Base-by-base conservation (phyloP, 2,329 filamentous ascomycete genomes). In the Stromatinia cepivora region DNA sequence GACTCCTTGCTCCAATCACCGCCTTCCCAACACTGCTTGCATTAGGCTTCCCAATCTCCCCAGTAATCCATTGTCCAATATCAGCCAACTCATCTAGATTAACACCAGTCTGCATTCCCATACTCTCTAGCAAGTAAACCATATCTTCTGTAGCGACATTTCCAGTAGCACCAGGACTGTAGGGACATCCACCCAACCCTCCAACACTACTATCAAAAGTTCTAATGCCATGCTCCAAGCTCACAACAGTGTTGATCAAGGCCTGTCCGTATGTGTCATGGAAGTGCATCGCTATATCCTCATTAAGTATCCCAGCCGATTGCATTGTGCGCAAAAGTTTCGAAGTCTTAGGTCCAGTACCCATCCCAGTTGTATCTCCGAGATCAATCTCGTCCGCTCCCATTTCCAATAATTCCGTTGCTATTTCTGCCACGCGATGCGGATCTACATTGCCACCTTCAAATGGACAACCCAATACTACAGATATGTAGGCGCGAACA, bases 361-460 rank as follows among this genome's bases (percentile, higher is more conserved):
- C 94, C 86, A 96, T 93, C 25, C 94, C 94, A 0, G 93, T 94
- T 0, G 94, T 97, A 77, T 97, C 94, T 9, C 93, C 93, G 0
- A 97, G 86, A 1, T 91, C 92, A 74, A 97, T 93, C 83, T 97
- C 93, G 77, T 97, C 92, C 28, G 92, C 94, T 25, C 94, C 94
- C 84, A 94, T 92, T 77, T 94, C 91, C 1, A 97, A 84, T 62
- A 97, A 81, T 76, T 83, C 88, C 71, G 83, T 86, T 0, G 91
- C 90, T 57, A 91, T 87, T 73, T 90, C 85, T 0, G 88, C 88
- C 0, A 91, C 88, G 71, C 81, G 83, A 76, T 85, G 84, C 45
- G 88, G 88, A 74, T 89, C 82, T 4, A 90, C 88, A 66, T 89
- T 85, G 77, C 84, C 84, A 4, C 88, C 89, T 74, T 90, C 88